Conservation (phyloP, 2,329 filamentous ascomycete species). For the Periconia sp. region DNA sequence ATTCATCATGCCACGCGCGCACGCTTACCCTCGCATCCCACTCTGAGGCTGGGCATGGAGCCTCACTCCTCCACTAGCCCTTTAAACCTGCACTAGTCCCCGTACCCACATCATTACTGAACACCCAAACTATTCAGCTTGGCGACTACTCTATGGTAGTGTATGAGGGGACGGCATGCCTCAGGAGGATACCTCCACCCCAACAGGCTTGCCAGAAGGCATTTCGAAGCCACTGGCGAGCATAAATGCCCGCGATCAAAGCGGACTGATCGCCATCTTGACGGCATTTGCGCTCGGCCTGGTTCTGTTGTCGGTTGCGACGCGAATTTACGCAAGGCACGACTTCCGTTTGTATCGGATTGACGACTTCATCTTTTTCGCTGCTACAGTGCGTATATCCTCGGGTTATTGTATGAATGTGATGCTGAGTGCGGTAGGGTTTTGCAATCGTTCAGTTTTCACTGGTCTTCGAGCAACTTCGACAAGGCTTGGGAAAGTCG, state of each 20-base stretch:
- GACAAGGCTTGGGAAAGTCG: neutral
- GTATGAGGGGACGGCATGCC: neutral
- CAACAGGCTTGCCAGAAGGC: slow-evolving; percentile 1
- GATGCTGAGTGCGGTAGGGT: neutral
- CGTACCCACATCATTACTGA: neutral
- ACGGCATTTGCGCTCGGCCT: slow-evolving; percentile 1
- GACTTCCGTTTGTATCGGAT: neutral
- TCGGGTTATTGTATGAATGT: neutral
- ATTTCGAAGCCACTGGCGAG: neutral
- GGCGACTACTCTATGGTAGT: neutral
- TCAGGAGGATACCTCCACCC: neutral
- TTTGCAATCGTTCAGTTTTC: neutral
- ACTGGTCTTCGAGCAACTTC: neutral
- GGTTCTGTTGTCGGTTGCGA: neutral
- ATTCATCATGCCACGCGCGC: neutral
- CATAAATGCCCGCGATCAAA: slow-evolving; percentile 1
- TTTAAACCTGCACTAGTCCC: slow-evolving; percentile 1
- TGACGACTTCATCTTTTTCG: neutral
- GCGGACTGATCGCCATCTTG: slow-evolving; percentile 1
- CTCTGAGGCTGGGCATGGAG: neutral
- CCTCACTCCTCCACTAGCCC: neutral
- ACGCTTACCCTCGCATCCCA: neutral
- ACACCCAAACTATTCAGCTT: neutral
- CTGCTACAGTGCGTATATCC: neutral
- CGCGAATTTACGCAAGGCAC: neutral